Evolutionary conservation across 306 rosid genomes (phyloP).

Genomic region (Dryas drummondii): DNA sequence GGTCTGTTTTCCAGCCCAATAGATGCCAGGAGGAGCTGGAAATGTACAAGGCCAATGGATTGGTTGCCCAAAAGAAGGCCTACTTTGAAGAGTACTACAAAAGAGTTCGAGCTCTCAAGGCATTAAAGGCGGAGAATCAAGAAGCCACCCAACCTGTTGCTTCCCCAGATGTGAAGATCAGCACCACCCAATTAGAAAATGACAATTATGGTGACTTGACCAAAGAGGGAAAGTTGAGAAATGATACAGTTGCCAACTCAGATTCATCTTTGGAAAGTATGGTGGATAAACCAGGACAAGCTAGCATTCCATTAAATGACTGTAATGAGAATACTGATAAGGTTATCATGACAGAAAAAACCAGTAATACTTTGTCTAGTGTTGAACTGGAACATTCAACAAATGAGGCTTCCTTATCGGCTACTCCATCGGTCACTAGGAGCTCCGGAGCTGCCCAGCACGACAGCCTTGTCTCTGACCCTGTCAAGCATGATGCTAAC

Average conservation of each 20-base stretch:
- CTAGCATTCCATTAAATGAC: neutral
- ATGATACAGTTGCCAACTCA: constrained; percentile 1
- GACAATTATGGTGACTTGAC: neutral
- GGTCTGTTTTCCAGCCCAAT: constrained; percentile 38
- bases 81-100: constrained; percentile 37
- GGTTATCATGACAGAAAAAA: neutral
- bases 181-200: neutral
- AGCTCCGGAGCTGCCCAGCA: constrained; percentile 16
- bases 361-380: neutral
- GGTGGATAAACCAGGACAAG: constrained; percentile 3
- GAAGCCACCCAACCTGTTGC: constrained; percentile 6
- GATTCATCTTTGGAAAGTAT: neutral
- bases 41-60: constrained; percentile 35
- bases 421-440: neutral
- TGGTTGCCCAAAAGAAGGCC: constrained; percentile 43
- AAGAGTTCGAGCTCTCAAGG: constrained; percentile 29
- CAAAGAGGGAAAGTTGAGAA: constrained; percentile 1
- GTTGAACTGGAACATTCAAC: neutral
- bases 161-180: neutral
- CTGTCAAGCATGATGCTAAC: constrained; percentile 14
- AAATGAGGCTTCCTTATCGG: neutral
- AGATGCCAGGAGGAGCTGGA: constrained; percentile 40
- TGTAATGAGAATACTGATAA: neutral
- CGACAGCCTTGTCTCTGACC: constrained; percentile 1
- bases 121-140: constrained; percentile 16